Evolutionary conservation across 1,284 basidiomycete species (phyloP), one percentile per base, ranked within the genome.

Genomic region (Sphaerobolus stellatus): DNA sequence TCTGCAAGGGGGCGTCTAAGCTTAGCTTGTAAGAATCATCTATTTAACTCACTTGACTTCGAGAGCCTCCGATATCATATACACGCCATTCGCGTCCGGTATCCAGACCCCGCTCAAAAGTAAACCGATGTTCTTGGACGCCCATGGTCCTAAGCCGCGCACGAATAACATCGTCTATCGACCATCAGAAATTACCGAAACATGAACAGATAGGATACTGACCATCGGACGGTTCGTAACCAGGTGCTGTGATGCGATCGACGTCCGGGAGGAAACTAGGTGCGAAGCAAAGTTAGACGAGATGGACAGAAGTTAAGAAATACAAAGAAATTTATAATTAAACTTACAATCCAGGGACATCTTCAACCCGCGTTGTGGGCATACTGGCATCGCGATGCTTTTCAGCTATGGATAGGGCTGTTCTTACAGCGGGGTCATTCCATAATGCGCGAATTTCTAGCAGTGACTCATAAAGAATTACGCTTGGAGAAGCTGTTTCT

Each of bases 331-430:
- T 45, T 22, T n/a, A 20, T 3, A 29, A 50, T 30, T 20, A 8
- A 4, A 76, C 86, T 71, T 64, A 89, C 88, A 88, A 89, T 29
- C 84, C 85, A 28, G 86, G 78, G 6, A 77, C 71, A 59, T 88
- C 86, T 61, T 86, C 83, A 34, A 87, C 65, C 58, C 77, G 28
- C 18, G 28, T 7, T 11, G 41, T 13, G 11, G 41, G 28, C 13
- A 14, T 43, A 14, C 41, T 27, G 14, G 20, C 41, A 20, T 20
- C 41, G 18, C 9, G 22, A 20, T 27, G 41, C 2, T 18, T 13
- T 43, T 43, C 41, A 18, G 28, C 13, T 11, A 43, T 43, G 22
- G 28, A 18, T 22, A 43, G 28, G 28, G 41, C 41, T 14, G 22
- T 49, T 14, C 51, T 41, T 9, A 58, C 50, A 22, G 34, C 49